These are phyloP conservation scores for Tetrahymena borealis DNA, from an alignment of 73 alveolate species.

Conservation along the genomic window DNA sequence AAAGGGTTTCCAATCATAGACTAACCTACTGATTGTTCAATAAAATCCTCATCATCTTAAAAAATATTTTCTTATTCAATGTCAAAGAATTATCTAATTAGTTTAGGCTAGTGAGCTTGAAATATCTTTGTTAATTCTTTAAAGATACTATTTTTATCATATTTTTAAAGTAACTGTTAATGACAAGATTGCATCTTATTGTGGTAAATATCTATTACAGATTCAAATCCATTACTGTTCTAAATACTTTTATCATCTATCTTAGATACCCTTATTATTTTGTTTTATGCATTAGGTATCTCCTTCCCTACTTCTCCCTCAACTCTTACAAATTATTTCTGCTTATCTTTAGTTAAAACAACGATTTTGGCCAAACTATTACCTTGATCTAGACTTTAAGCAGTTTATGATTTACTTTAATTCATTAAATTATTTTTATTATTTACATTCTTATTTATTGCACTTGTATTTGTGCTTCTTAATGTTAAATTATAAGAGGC, in stretches of 20 bases:
- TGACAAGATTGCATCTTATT: not conserved
- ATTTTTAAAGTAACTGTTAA: not conserved
- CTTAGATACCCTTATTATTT: not conserved
- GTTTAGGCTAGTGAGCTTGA: not conserved
- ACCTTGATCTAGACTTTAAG: not conserved
- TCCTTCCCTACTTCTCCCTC: not conserved
- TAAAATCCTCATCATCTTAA: not conserved
- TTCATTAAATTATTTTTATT: not conserved
- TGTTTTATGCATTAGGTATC: not conserved
- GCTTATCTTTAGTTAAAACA: not conserved
- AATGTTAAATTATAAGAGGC: not conserved
- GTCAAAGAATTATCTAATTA: not conserved
- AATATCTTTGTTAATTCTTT: not conserved
- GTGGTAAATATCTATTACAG: not conserved
- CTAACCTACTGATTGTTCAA: not conserved
- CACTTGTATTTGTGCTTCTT: not conserved
- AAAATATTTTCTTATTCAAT: not conserved
- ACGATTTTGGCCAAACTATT: not conserved
- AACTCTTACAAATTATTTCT: not conserved
- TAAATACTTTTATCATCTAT: not conserved
- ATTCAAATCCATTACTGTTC: not conserved
- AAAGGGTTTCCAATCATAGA: not conserved
- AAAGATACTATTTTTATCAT: not conserved
- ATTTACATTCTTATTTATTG: not conserved
- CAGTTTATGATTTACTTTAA: not conserved